Evolutionary conservation across 139 green algal species (phyloP).

Genomic region (Coelastrella sp.): DNA sequence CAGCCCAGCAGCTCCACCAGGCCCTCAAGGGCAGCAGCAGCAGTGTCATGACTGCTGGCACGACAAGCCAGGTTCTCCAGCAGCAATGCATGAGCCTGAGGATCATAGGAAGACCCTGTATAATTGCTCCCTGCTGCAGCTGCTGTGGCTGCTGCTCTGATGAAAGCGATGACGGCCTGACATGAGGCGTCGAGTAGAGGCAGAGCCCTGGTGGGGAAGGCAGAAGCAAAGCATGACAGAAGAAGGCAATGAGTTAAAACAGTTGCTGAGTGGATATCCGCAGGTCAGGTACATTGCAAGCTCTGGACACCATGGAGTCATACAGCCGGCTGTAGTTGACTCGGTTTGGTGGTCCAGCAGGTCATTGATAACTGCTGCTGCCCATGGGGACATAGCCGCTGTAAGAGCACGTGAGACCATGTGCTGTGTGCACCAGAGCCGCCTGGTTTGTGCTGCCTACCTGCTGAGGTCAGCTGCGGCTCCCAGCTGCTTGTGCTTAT

Average conservation of each 20-base stretch:
- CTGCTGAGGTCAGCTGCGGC: neutral
- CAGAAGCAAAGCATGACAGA: neutral
- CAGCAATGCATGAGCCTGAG: conserved; percentile 13
- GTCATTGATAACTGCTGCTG: neutral
- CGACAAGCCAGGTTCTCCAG: conserved; percentile 1
- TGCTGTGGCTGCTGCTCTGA: conserved; percentile 46
- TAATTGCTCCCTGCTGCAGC: neutral
- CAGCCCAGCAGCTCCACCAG: conserved; percentile 24
- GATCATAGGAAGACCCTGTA: neutral
- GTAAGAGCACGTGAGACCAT: neutral
- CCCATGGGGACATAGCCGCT: neutral
- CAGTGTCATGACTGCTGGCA: conserved; percentile 7
- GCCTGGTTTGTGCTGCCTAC: neutral
- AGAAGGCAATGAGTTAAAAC: neutral
- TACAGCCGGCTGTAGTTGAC: too few species aligned
- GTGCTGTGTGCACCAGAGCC: neutral
- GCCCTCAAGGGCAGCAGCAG: conserved; percentile 9
- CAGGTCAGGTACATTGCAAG: too few species aligned
- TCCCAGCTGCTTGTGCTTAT: neutral
- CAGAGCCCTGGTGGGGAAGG: conserved; percentile 40
- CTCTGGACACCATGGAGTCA: too few species aligned
- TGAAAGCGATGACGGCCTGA: conserved; percentile 58
- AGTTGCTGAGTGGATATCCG: neutral
- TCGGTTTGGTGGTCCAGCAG: too few species aligned
- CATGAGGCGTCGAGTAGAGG: conserved; percentile 61